phyloP scores from a whole-genome alignment of 345 rosid species.

The Adansonia digitata region DNA sequence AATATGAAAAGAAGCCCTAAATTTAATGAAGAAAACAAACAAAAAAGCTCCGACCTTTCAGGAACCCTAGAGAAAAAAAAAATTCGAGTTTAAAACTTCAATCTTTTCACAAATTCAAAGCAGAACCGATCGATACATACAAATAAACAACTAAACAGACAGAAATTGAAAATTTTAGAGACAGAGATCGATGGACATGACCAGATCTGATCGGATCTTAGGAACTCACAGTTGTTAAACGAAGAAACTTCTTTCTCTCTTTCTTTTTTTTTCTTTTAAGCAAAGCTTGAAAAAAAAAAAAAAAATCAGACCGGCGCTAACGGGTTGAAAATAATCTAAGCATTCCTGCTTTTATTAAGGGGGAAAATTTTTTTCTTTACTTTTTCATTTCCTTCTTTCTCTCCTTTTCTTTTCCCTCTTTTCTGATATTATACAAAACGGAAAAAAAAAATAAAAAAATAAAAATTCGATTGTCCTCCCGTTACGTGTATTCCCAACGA shows the following conservation, averaged over 20 bases:
- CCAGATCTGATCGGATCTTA: slow-evolving; percentile 46
- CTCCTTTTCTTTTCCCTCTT: neutral
- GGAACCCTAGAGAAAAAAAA: slow-evolving; percentile 10
- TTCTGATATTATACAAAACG: no score
- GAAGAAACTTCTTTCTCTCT: slow-evolving; percentile 1
- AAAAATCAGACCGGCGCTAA: neutral
- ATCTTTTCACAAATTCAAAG: neutral
- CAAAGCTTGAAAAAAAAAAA: neutral
- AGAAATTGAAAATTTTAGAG: neutral
- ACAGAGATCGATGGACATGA: neutral
- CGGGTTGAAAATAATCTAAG: slow-evolving; percentile 5
- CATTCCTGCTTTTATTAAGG: neutral
- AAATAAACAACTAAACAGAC: neutral
- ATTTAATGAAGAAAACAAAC: slow-evolving; percentile 12
- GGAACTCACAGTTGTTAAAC: neutral
- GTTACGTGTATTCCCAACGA: no score
- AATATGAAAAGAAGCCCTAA: neutral
- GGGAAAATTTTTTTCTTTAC: neutral
- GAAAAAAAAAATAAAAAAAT: no score
- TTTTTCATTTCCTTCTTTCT: neutral
- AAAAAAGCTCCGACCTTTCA: slow-evolving; percentile 18
- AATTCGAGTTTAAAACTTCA: neutral
- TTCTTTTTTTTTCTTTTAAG: neutral
- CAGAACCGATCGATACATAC: slow-evolving; percentile 9
- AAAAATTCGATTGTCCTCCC: no score